Base-by-base conservation (phyloP, 78 protist genomes). In the Dictyostelium firmibasis region DNA sequence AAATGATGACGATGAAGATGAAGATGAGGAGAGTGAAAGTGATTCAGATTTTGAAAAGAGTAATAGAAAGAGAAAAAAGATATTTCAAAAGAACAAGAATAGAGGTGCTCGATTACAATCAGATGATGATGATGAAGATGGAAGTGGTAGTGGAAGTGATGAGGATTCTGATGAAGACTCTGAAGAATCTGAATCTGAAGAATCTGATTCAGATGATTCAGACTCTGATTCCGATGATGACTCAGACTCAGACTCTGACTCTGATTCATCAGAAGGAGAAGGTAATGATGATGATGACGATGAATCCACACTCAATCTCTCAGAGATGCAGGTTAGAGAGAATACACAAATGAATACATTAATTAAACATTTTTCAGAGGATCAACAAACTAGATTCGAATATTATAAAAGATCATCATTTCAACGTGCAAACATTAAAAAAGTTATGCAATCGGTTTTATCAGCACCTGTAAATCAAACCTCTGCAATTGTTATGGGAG, bases 401-500 rank as follows among this genome's bases (percentile, higher is more conserved):
- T 88, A 33, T 50, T 88, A 88, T 43, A 81, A 70, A 57, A 36
- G 93, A 38, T 78, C 86, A 25, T 78, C 86, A 78, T 79, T 88
- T 16, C 70, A 64, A 10, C 38, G 86, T 57, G 81, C 84, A 5
- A 88, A 79, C 11, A 76, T 88, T 43, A 72, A 75, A 35, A 88
- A 88, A 31, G 83, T 88, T 11, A 88, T 88, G 93, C 93, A 88
- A 79, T 38, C 47, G 64, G 93, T 88, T 6, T 25, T 88, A 13
- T 77, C 31, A 7, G 82, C 93, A 64, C 85, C 85, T 18, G 93
- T 88, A 5, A 88, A 88, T 79, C 86, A 78, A 82, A 88, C 85
- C 6, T 57, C 86, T 14, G 86, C 86, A n/a, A 77, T 88, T 18
- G 84, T 88, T 23, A 88, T 88, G 93, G 93, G 79, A 23, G 93